phyloP scores from a whole-genome alignment of 257 asterid species.

The Asclepias syriaca region DNA sequence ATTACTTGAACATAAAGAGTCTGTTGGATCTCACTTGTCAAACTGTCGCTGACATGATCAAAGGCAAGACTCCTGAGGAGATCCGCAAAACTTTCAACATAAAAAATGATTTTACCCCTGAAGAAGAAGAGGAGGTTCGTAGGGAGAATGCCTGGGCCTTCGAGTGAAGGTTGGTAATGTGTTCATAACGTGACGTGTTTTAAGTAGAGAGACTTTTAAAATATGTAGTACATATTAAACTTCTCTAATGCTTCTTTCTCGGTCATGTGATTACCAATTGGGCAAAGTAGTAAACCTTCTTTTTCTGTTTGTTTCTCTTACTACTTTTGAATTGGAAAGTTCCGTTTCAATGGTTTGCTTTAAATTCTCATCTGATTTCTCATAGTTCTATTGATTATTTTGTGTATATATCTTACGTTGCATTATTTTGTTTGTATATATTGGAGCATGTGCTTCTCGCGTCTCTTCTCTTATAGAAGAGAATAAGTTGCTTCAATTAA shows the following conservation, averaged over 20 bases:
- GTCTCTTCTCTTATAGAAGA: no score
- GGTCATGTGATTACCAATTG: not conserved
- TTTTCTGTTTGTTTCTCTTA: not conserved
- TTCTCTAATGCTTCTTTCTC: not conserved
- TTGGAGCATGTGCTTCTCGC: no score
- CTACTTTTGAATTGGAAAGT: not conserved
- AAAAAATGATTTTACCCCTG: constrained; percentile 57
- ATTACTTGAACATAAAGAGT: constrained; percentile 59
- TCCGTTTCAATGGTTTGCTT: not conserved
- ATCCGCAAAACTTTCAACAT: constrained; percentile 60
- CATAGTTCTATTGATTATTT: not conserved
- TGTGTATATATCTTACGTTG: not conserved
- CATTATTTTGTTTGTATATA: no score
- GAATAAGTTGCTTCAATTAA: no score
- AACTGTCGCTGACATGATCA: constrained; percentile 63
- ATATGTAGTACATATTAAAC: constrained; percentile 15
- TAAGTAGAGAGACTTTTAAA: not conserved
- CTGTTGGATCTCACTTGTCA: constrained; percentile 61
- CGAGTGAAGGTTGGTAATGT: constrained; percentile 30
- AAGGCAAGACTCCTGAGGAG: constrained; percentile 68
- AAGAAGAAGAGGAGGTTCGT: constrained; percentile 65
- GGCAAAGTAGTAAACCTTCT: not conserved
- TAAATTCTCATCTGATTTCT: not conserved
- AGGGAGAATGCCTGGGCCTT: constrained; percentile 75
- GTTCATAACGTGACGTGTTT: not conserved